Base-by-base conservation (phyloP, 2,329 filamentous ascomycete species). In the Xylaria sp. region DNA sequence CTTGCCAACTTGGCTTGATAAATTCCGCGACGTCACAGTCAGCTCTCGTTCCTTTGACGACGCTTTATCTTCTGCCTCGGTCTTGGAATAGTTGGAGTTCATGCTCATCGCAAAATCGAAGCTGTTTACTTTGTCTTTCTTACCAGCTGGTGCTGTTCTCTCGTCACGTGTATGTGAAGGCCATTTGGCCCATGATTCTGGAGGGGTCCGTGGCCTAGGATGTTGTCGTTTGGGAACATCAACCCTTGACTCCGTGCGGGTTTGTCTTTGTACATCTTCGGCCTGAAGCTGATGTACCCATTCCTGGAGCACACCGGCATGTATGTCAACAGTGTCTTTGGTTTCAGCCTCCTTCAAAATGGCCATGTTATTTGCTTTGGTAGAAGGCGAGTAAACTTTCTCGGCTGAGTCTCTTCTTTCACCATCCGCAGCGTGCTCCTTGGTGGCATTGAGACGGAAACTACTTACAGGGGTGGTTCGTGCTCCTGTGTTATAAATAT, bases 161-260 rank as follows among this genome's bases (percentile, higher is more conserved):
- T 72, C 65, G 4, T 64, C 52, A 2, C 72, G 71, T 49, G 70
- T 71, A 59, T 73, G 70, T 4, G 72, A 75, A 17, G 73, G 72
- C 73, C 73, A 75, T 53, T 67, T 74, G 27, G 73, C 71, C 73
- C 73, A 75, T 8, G 72, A 72, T 46, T 63, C 66, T 11, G 72
- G 72, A 31, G 72, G 70, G 10, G 65, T 72, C 25, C 60, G 58
- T 23, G 64, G 43, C 43, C 53, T 59, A 51, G 49, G 44, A 49
- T 54, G 47, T 38, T 29, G 66, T 51, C 25, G 54, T 43, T 54
- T 60, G 13, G 48, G 48, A 15, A 31, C 10, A 27, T 27, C 44
- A 5, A 47, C 37, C 43, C 40, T 43, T 48, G 59, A 56, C 35
- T 44, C 53, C 17, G 41, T 21, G 55, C 47, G 60, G 31, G 40